Percentiles rank a stretch among this genome's conserved stretches.
Evolutionary conservation across 768 basidiomycete species (phyloP).

Genomic region (Leucocoprinus leucothites): DNA sequence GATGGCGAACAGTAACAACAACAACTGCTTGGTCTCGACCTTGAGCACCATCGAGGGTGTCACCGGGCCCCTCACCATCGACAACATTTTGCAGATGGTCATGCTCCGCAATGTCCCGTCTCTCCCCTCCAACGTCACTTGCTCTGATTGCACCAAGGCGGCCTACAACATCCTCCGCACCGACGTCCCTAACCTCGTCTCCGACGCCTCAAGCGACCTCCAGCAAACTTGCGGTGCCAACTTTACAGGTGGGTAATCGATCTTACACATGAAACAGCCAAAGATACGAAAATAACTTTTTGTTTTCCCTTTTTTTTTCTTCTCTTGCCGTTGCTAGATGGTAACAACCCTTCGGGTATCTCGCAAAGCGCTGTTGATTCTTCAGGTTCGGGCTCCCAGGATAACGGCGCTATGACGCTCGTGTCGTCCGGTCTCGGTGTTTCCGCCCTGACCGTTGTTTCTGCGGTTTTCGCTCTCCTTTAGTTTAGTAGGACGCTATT

Average conservation of each 20-base stretch:
- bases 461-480: conserved; percentile 2
- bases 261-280: neutral
- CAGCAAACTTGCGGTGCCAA: conserved; percentile 44
- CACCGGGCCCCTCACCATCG: conserved; percentile 33
- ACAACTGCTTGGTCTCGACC: conserved; percentile 48
- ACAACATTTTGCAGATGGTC: conserved; percentile 23
- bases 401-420: neutral
- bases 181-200: conserved; percentile 32
- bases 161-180: conserved; percentile 40
- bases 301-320: too few relatives aligned
- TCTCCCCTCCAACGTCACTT: conserved; percentile 36
- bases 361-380: conserved; percentile 24
- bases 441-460: conserved; percentile 9
- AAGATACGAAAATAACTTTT: neutral
- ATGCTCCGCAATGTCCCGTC: conserved; percentile 19
- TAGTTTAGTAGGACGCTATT: neutral
- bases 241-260: conserved; percentile 45
- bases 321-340: conserved; percentile 28
- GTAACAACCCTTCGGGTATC: conserved; percentile 32
- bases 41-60: conserved; percentile 48
- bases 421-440: conserved; percentile 6
- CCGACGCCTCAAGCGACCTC: conserved; percentile 24
- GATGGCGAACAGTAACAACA: conserved; percentile 23
- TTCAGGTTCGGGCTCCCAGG: neutral
- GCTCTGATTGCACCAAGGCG: conserved; percentile 53